Conservation (phyloP, 768 basidiomycete genomes). For the Phylloporus arenicola region DNA sequence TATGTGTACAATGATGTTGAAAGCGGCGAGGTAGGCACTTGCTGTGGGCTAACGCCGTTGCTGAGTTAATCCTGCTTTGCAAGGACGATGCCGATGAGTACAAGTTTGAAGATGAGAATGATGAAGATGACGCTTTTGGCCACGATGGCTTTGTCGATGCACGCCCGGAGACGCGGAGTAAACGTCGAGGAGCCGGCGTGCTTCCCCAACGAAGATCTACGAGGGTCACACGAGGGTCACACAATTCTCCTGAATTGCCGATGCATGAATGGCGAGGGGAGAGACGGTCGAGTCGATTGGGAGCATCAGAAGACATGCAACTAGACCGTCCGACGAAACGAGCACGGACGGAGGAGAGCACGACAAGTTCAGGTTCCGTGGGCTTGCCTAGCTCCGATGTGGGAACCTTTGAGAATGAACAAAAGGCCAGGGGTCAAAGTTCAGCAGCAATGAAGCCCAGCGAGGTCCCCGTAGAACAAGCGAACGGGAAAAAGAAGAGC, state of each 20-base stretch:
- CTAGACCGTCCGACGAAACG: slow-evolving; percentile 59
- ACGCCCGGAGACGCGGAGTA: slow-evolving; percentile 40
- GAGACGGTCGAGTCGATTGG: slow-evolving; percentile 64
- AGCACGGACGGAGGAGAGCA: slow-evolving; percentile 73
- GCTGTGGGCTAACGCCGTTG: slow-evolving; percentile 10
- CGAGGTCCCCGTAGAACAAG: slow-evolving; percentile 69
- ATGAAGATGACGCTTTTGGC: slow-evolving; percentile 52
- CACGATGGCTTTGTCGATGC: slow-evolving; percentile 38
- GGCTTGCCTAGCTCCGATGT: slow-evolving; percentile 25
- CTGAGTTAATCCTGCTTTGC: slow-evolving; percentile 15
- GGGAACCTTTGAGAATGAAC: slow-evolving; percentile 28
- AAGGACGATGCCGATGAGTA: slow-evolving; percentile 67
- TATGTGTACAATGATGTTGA: slow-evolving; percentile 73
- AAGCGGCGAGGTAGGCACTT: slow-evolving; percentile 47
- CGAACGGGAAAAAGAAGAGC: slow-evolving; percentile 78
- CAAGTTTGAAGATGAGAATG: slow-evolving; percentile 57
- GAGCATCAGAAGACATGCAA: slow-evolving; percentile 46
- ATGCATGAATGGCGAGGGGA: slow-evolving; percentile 67
- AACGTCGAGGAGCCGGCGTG: slow-evolving; percentile 33
- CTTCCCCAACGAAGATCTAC: slow-evolving; percentile 49
- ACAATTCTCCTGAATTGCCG: slow-evolving; percentile 44
- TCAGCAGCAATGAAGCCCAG: slow-evolving; percentile 65
- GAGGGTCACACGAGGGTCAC: slow-evolving; percentile 47
- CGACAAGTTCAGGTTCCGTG: slow-evolving; percentile 45
- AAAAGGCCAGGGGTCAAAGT: slow-evolving; percentile 49